These are phyloP conservation scores for Penicillium canariense DNA, from an alignment of 495 filamentous ascomycete species.

Conservation along the genomic window DNA sequence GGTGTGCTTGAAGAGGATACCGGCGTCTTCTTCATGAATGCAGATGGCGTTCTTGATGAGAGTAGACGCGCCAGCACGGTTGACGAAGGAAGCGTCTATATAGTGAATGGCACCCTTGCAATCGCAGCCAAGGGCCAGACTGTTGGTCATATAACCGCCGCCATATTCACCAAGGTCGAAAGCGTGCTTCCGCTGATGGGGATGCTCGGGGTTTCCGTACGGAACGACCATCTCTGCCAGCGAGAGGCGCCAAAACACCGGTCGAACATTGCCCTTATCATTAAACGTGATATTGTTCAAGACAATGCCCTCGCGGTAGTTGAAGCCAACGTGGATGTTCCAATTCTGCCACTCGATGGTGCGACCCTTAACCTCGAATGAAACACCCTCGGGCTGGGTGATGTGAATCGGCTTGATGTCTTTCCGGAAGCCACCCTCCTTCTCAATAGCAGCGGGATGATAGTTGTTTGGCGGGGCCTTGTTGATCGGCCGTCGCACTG, in stretches of 20 bases:
- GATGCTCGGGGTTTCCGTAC: constrained; percentile 69
- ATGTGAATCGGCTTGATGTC: constrained; percentile 93
- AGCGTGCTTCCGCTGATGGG: constrained; percentile 74
- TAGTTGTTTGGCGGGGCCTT: constrained; percentile 77
- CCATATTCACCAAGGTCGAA: constrained; percentile 80
- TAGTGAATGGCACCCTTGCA: constrained; percentile 78
- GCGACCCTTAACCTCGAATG: constrained; percentile 77
- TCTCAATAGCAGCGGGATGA: constrained; percentile 68
- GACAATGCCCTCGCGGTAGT: constrained; percentile 72
- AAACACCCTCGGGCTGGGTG: constrained; percentile 91
- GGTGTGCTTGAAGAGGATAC: constrained; percentile 80
- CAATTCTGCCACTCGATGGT: constrained; percentile 93
- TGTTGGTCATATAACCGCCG: constrained; percentile 72
- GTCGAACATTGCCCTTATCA: constrained; percentile 71
- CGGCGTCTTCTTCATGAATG: constrained; percentile 72
- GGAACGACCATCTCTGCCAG: constrained; percentile 78
- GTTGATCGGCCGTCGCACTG: constrained; percentile 74
- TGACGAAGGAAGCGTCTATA: constrained; percentile 55
- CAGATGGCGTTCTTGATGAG: constrained; percentile 72
- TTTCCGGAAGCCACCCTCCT: constrained; percentile 71
- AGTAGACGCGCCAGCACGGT: constrained; percentile 55
- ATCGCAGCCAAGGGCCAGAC: constrained; percentile 67
- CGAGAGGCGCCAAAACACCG: constrained; percentile 66
- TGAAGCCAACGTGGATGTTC: constrained; percentile 89
- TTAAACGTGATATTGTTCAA: constrained; percentile 85